phyloP scores from a whole-genome alignment of 1,284 basidiomycete genomes.

The Xerocomus amazonicus region DNA sequence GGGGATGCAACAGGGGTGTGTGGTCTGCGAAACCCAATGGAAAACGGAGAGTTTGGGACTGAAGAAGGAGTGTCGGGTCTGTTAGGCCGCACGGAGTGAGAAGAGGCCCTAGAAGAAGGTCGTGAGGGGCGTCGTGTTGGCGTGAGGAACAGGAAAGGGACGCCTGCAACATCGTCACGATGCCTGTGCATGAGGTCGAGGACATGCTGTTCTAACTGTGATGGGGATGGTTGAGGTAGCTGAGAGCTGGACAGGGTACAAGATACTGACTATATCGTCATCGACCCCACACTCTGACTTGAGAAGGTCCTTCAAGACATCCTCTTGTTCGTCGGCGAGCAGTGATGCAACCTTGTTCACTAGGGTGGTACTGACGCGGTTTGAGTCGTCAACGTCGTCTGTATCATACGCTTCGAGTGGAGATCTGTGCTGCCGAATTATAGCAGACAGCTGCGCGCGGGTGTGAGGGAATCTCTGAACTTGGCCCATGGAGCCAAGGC shows the following conservation, averaged over 20 bases:
- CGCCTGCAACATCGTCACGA: conserved; percentile 74
- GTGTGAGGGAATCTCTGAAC: conserved; percentile 68
- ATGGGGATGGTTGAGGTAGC: conserved; percentile 13
- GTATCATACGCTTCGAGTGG: conserved; percentile 47
- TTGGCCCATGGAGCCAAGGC: conserved; percentile 15
- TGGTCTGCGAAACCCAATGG: conserved; percentile 67
- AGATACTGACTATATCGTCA: conserved; percentile 62
- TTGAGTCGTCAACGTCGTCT: conserved; percentile 57
- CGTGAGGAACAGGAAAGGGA: conserved; percentile 77
- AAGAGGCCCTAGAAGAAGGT: conserved; percentile 76
- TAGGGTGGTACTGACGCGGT: conserved; percentile 51
- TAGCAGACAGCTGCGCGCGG: conserved; percentile 67
- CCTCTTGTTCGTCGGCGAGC: conserved; percentile 80
- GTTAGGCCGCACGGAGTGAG: conserved; percentile 59
- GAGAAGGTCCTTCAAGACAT: conserved; percentile 74
- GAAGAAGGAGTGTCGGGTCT: conserved; percentile 74
- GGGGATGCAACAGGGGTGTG: conserved; percentile 75
- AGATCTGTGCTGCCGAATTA: conserved; percentile 67
- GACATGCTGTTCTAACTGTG: conserved; percentile 70
- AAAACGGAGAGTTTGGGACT: conserved; percentile 65
- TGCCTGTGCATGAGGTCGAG: conserved; percentile 86
- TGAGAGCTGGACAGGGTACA: conserved; percentile 1
- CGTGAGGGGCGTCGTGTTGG: conserved; percentile 76
- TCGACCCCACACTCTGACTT: conserved; percentile 69
- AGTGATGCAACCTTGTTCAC: conserved; percentile 68